Evolutionary conservation across 2,329 filamentous ascomycete species (phyloP).

Genomic region (Hypoxylon sp.): DNA sequence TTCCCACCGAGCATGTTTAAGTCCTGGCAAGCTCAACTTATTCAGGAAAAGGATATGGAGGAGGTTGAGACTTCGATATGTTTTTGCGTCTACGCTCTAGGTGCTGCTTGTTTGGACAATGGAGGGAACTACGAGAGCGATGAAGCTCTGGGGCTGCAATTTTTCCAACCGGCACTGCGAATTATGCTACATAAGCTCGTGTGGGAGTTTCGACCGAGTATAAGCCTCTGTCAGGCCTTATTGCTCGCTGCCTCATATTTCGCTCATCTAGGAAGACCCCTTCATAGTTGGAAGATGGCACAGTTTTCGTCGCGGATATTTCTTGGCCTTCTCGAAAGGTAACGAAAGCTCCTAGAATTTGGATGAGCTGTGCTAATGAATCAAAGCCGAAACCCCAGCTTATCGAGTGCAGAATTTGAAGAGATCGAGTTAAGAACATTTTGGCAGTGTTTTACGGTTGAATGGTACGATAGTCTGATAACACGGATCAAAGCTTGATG

Average conservation of each 20-base stretch:
- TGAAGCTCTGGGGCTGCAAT: slow-evolving; percentile 50
- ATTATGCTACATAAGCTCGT: slow-evolving; percentile 52
- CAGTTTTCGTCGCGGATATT: slow-evolving; percentile 52
- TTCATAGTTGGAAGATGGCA: slow-evolving; percentile 54
- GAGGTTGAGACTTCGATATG: slow-evolving; percentile 53
- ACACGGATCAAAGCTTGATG: not conserved
- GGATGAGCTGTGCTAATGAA: slow-evolving; percentile 16
- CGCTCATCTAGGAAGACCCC: slow-evolving; percentile 53
- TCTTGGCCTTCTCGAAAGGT: slow-evolving; percentile 51
- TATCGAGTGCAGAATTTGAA: slow-evolving; percentile 47
- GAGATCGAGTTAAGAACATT: slow-evolving; percentile 70
- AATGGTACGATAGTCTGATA: slow-evolving; percentile 65
- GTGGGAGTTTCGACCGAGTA: slow-evolving; percentile 52
- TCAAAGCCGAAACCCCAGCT: slow-evolving; percentile 39
- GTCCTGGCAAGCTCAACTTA: slow-evolving; percentile 48
- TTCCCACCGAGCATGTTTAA: slow-evolving; percentile 50
- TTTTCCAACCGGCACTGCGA: slow-evolving; percentile 54
- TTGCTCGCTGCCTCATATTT: slow-evolving; percentile 56
- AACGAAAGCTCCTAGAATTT: slow-evolving; percentile 14
- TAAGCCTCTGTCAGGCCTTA: slow-evolving; percentile 52
- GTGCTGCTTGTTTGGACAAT: slow-evolving; percentile 45
- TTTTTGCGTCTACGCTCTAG: slow-evolving; percentile 55
- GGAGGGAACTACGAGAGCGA: slow-evolving; percentile 40
- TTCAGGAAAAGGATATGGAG: slow-evolving; percentile 46
- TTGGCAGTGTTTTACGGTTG: slow-evolving; percentile 79